Evolutionary conservation across 2,329 filamentous ascomycete species (phyloP).

Genomic region (Xylaria sp.): DNA sequence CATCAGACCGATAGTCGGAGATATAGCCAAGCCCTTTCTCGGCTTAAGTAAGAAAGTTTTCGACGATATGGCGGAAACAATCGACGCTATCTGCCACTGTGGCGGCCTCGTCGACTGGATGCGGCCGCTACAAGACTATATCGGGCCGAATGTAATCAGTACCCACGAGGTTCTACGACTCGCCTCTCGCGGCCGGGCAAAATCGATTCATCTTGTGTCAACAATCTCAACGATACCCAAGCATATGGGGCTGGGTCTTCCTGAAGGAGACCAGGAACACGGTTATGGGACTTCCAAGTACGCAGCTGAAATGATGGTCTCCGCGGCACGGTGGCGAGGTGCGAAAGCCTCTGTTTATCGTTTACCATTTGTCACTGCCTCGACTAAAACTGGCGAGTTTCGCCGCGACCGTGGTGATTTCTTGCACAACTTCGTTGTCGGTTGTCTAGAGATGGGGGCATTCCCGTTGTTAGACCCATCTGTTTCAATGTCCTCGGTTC

Average conservation of each 20-base stretch:
- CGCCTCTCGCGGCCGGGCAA: slow-evolving; percentile 44
- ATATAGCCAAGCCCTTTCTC: slow-evolving; percentile 45
- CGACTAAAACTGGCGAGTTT: slow-evolving; percentile 43
- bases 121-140: slow-evolving; percentile 47
- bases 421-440: slow-evolving; percentile 46
- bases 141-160: slow-evolving; percentile 48
- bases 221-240: slow-evolving; percentile 47
- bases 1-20: slow-evolving; percentile 41
- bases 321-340: slow-evolving; percentile 47
- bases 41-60: slow-evolving; percentile 43
- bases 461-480: slow-evolving; percentile 46
- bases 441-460: slow-evolving; percentile 45
- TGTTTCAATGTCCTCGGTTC: slow-evolving; percentile 40
- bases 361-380: slow-evolving; percentile 47
- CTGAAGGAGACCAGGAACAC: slow-evolving; percentile 45
- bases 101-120: slow-evolving; percentile 49
- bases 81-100: slow-evolving; percentile 47
- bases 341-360: slow-evolving; percentile 45
- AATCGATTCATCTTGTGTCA: slow-evolving; percentile 47
- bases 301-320: slow-evolving; percentile 44
- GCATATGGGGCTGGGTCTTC: slow-evolving; percentile 44
- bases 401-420: slow-evolving; percentile 48
- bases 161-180: slow-evolving; percentile 48
- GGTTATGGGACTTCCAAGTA: slow-evolving; percentile 48
- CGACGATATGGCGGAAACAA: slow-evolving; percentile 42